phyloP scores from a whole-genome alignment of 1,139 yeast genomes.

The Suhomyces atakaporum region DNA sequence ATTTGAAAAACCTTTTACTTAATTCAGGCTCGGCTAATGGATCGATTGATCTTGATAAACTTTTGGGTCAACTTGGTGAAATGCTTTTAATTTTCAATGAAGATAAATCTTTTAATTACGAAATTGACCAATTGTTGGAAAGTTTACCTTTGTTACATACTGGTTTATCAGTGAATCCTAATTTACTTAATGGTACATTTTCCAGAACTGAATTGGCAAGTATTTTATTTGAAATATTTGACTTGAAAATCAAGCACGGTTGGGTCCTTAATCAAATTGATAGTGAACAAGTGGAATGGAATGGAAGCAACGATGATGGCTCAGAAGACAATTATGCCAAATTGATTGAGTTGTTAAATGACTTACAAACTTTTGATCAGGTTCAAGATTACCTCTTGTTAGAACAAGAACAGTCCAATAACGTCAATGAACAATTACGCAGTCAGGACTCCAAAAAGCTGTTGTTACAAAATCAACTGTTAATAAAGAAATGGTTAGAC shows the following conservation, averaged over 20 bases:
- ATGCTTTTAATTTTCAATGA: slow-evolving; percentile 33
- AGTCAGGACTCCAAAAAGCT: slow-evolving; percentile 10
- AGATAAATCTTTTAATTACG: slow-evolving; percentile 19
- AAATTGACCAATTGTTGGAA: slow-evolving; percentile 42
- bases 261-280: slow-evolving; percentile 43
- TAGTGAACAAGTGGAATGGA: slow-evolving; percentile 20
- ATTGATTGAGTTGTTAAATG: slow-evolving; percentile 24
- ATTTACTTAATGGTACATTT: slow-evolving; percentile 62
- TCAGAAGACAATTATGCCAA: slow-evolving; percentile 22
- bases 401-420: slow-evolving; percentile 8
- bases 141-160: slow-evolving; percentile 66
- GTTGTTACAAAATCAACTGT: slow-evolving; percentile 18
- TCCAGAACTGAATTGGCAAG: slow-evolving; percentile 40
- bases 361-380: slow-evolving; percentile 44
- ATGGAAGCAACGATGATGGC: slow-evolving; percentile 14
- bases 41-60: slow-evolving; percentile 28
- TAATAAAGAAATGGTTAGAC: slow-evolving; percentile 44
- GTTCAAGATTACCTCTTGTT: slow-evolving; percentile 44
- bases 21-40: slow-evolving; percentile 21
- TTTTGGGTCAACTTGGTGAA: slow-evolving; percentile 51
- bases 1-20: slow-evolving; percentile 30
- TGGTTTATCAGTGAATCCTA: slow-evolving; percentile 76
- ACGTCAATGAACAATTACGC: slow-evolving; percentile 11
- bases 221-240: slow-evolving; percentile 42
- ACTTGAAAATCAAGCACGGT: slow-evolving; percentile 50